Evolutionary conservation across 345 rosid species (phyloP), one percentile per base, ranked within the genome.

Genomic region (Melaleuca quinquenervia): DNA sequence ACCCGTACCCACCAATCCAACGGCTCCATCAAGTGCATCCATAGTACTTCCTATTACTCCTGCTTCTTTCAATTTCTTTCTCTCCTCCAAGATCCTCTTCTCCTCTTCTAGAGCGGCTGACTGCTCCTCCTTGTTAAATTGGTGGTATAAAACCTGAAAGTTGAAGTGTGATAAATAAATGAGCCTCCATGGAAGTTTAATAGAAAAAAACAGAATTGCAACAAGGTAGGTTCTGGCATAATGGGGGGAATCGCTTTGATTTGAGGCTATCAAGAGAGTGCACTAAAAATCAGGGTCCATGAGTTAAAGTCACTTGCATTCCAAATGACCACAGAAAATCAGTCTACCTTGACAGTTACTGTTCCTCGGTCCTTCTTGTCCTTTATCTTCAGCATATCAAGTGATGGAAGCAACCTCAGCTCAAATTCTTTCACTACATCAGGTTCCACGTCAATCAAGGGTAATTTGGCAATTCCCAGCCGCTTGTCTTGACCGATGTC

Each of bases 281-380:
- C 78, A 70, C 78, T 36, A 18, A 70, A 70, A 32, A 70, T 32
- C 48, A 70, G 48, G 78, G 48, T 32, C 45, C 45, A 70, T 2
- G 48, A 70, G 26, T 70, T 32, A 70, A 2, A 36, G n/a, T 55
- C 12, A 32, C 13, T 70, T 36, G 44, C 52, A 58, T 58, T 26
- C 6, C 74, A 85, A 56, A 16, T 49, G 80, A 70, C 48, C 48
- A 18, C 10, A 21, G 26, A 13, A 70, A 70, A 32, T 56, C 48
- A 44, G 20, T 84, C 82, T 88, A 98, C 99, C 99, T 95, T 94
- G 50, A 96, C 87, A 83, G 95, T 92, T 84, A 93, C 83, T 74
- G 89, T 98, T 91, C 99, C 98, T 92, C 99, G 90, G 85, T 98
- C 99, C 90, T 94, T 96, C 92, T 96, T 95, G 88, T 98, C 99